Base-by-base conservation (phyloP, 2,329 filamentous ascomycete genomes). In the Fusarium aywerte region DNA sequence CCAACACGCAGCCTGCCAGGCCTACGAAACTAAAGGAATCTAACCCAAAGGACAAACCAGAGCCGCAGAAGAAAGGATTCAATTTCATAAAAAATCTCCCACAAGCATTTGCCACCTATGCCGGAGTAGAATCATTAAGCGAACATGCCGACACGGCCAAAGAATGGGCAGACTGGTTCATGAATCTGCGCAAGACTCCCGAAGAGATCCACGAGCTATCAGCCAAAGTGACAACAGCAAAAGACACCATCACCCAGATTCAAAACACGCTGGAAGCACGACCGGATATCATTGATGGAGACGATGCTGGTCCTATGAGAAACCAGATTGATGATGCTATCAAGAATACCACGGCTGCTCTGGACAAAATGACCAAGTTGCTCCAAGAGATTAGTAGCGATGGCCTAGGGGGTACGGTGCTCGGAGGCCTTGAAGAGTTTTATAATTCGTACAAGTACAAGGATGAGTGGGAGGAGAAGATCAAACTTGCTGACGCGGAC, bases 371-470 rank as follows among this genome's bases (percentile, higher is more conserved):
- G 76, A 76, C 75, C 4, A 69, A 73, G 42, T 23, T 77, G 10
- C 71, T 77, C 1, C 66, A 74, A 12, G 71, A 75, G 8, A 65
- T 77, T 8, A 69, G 69, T 20, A 73, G 69, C 4, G 72, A 71
- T 16, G 70, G 71, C 0, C 51, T 66, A 0, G 65, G 71, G 1
- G 73, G 72, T 1, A 67, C 67, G 0, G 63, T 68, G 6, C 60
- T 71, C 32, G 65, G 65, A 0, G 62, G 74, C 0, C 44, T 77
- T 4, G 67, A 74, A 21, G 70, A 75, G n/a, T 76, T 76, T 40
- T 77, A 77, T 63, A 73, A 72, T 23, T 77, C 76, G 40, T 77
- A 76, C 42, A 71, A 63, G 27, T 77, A 77, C 10, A 76, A 76
- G 54, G 65, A 73, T 20, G 72, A 75, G 53, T 77, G 73, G 58